Conservation (phyloP, 2,329 filamentous ascomycete species). For the Phialophora chinensis region DNA sequence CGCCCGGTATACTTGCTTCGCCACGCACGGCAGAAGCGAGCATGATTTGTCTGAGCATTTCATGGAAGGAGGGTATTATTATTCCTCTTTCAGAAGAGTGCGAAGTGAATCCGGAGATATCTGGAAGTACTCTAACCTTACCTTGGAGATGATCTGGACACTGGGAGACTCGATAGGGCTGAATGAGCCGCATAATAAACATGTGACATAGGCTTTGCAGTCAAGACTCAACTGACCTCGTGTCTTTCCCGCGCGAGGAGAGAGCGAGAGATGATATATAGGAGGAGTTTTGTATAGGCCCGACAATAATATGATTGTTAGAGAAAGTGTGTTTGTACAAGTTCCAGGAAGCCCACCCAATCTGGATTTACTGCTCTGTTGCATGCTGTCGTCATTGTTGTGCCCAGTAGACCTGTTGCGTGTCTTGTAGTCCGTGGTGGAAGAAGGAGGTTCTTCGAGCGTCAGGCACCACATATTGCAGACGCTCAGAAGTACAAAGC, state of each 20-base stretch:
- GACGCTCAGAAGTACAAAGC: neutral
- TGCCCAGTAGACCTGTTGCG: neutral
- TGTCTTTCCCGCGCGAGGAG: too few species aligned
- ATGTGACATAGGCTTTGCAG: neutral
- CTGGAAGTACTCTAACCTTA: slow-evolving; percentile 21
- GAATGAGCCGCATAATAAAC: slow-evolving; percentile 13
- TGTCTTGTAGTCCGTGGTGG: neutral
- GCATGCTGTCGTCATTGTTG: neutral
- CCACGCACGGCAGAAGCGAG: slow-evolving; percentile 16
- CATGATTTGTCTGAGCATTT: slow-evolving; percentile 21
- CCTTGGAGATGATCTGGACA: slow-evolving; percentile 24
- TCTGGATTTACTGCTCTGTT: neutral
- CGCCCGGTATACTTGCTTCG: slow-evolving; percentile 22
- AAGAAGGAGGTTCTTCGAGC: neutral
- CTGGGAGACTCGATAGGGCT: slow-evolving; percentile 17
- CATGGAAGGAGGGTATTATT: slow-evolving; percentile 26
- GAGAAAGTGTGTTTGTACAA: neutral
- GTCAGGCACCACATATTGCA: neutral
- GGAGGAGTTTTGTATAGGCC: too few species aligned
- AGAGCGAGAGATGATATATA: too few species aligned
- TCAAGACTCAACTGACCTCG: neutral
- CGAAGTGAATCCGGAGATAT: slow-evolving; percentile 1
- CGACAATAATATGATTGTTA: neutral
- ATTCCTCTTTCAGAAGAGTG: slow-evolving; percentile 16
- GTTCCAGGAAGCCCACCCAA: neutral